These are phyloP conservation scores for Aspergillus caelatus DNA, from an alignment of 2,329 filamentous ascomycete species.

Conservation along the genomic window DNA sequence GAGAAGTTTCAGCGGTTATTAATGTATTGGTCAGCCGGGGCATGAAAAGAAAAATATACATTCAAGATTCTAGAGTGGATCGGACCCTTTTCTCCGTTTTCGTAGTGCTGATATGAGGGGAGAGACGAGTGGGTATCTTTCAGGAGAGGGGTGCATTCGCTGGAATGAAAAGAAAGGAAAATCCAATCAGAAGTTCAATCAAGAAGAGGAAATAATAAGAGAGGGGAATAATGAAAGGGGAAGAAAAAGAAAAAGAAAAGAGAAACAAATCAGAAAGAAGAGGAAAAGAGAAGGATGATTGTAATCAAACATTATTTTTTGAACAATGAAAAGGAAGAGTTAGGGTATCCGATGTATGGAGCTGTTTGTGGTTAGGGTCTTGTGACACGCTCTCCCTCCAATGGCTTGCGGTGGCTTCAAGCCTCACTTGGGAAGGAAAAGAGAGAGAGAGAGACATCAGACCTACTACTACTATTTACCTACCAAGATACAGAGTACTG, in stretches of 20 bases:
- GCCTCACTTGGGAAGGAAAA: not conserved
- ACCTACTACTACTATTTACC: not conserved
- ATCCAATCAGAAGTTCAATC: not conserved
- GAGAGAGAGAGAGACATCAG: not conserved
- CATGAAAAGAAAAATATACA: not conserved
- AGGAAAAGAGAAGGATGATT: not conserved
- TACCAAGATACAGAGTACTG: not conserved
- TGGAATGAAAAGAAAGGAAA: not conserved
- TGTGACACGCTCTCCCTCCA: conserved; percentile 1
- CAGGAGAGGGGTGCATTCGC: not conserved
- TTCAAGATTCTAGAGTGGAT: conserved; percentile 5
- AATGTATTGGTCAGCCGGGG: conserved; percentile 4
- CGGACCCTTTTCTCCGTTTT: not conserved
- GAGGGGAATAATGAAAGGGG: not conserved
- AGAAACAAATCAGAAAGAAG: not conserved
- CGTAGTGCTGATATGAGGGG: not conserved
- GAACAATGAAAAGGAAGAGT: not conserved
- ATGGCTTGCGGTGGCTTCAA: conserved; percentile 2
- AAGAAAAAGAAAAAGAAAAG: not conserved
- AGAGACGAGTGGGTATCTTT: not conserved
- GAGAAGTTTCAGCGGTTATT: not conserved
- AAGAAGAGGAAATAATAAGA: not conserved
- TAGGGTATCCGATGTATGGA: not conserved
- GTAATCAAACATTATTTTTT: not conserved
- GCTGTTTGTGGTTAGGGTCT: conserved; percentile 5